Evolutionary conservation across 805 yeast species (phyloP).

Genomic region (Grigorovia transvaalensis): DNA sequence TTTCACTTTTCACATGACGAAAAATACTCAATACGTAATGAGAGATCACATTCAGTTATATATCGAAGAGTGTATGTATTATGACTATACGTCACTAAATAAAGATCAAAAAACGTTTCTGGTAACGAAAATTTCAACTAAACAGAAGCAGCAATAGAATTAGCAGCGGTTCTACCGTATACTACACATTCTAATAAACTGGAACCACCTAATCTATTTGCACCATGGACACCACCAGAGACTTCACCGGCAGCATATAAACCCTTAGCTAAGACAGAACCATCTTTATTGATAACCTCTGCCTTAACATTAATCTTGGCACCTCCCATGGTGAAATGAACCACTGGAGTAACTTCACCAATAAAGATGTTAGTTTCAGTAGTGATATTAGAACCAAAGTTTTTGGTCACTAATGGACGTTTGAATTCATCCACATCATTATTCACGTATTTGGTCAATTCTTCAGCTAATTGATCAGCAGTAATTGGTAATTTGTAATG

Average conservation of each 20-base stretch:
- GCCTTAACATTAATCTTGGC: conserved; percentile 42
- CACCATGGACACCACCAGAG: conserved; percentile 62
- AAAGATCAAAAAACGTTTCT: background rate
- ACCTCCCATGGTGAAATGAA: conserved; percentile 64
- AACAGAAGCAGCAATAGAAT: conserved; percentile 12
- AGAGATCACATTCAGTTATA: background rate
- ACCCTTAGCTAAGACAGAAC: conserved; percentile 31
- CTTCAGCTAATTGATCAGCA: conserved; percentile 16
- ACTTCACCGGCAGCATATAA: conserved; percentile 58
- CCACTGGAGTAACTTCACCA: conserved; percentile 49
- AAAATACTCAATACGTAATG: background rate
- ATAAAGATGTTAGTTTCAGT: conserved; percentile 30
- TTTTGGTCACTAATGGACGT: conserved; percentile 28
- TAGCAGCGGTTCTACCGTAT: conserved; percentile 45
- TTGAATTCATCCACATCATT: conserved; percentile 27
- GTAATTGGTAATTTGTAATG: conserved; percentile 15
- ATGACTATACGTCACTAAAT: background rate
- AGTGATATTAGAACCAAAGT: conserved; percentile 21
- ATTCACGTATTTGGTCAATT: conserved; percentile 18
- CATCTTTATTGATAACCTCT: conserved; percentile 32
- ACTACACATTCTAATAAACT: conserved; percentile 52
- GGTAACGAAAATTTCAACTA: background rate
- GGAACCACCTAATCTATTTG: conserved; percentile 50
- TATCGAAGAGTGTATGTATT: background rate
- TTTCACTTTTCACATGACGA: too few species aligned